Conservation (phyloP, 2,329 filamentous ascomycete species). For the Arachnomyces sp. region DNA sequence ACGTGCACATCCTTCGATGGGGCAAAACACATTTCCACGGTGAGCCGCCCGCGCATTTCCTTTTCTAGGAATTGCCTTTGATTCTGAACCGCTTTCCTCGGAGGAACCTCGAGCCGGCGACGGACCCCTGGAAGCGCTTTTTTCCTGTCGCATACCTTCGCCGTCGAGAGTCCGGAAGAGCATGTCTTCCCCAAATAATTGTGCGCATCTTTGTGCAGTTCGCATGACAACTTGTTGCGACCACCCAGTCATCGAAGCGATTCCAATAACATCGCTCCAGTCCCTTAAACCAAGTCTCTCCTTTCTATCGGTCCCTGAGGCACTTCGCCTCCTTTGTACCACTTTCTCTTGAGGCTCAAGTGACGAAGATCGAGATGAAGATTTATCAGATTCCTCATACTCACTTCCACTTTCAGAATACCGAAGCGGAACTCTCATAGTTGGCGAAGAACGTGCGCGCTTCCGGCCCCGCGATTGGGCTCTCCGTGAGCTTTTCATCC, state of each 20-base stretch:
- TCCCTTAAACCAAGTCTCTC: constrained; percentile 47
- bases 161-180: constrained; percentile 50
- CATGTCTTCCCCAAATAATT: constrained; percentile 67
- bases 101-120: background rate
- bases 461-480: constrained; percentile 21
- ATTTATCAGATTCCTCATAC: too few relatives aligned
- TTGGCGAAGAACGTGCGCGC: constrained; percentile 1
- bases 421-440: too few relatives aligned
- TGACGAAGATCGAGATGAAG: too few relatives aligned
- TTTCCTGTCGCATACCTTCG: constrained; percentile 15
- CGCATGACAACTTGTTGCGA: constrained; percentile 56
- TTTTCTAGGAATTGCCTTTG: too few relatives aligned
- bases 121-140: background rate
- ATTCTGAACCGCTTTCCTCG: background rate
- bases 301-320: constrained; percentile 2
- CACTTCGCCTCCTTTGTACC: background rate
- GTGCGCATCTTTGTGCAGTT: constrained; percentile 63
- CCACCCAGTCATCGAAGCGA: constrained; percentile 68
- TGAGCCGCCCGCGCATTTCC: too few relatives aligned
- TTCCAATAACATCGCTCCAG: constrained; percentile 77
- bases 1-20: constrained; percentile 21
- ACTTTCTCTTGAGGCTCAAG: background rate
- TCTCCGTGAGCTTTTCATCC: constrained; percentile 4
- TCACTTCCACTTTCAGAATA: too few relatives aligned
- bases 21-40: constrained; percentile 22